These are phyloP conservation scores for Prunus salicina DNA, from an alignment of 306 rosid genomes.

Conservation along the genomic window DNA sequence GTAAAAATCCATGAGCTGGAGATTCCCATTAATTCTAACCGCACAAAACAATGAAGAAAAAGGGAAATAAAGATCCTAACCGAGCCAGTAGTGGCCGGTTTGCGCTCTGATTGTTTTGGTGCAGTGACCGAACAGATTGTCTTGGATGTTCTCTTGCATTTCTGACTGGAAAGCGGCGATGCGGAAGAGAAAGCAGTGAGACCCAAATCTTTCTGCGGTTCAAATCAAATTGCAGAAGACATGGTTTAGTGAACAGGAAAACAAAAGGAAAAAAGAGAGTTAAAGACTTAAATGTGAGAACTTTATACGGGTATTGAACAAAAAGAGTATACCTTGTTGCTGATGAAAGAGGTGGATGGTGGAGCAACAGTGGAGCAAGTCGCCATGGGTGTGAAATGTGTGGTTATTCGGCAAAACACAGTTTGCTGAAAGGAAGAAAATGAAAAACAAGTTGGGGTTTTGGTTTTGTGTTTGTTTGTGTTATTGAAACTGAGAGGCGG, in stretches of 20 bases:
- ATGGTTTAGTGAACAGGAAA: neutral
- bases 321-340: conserved; percentile 41
- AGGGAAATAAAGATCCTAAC: neutral
- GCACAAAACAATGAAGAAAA: neutral
- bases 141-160: conserved; percentile 46
- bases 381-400: conserved; percentile 47
- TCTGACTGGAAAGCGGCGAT: conserved; percentile 28
- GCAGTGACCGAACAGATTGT: conserved; percentile 59
- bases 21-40: conserved; percentile 18
- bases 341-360: conserved; percentile 37
- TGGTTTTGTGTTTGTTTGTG: neutral
- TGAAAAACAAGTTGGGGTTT: neutral
- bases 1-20: conserved; percentile 6
- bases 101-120: conserved; percentile 77
- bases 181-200: conserved; percentile 46
- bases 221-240: neutral
- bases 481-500: neutral
- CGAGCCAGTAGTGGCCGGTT: conserved; percentile 70
- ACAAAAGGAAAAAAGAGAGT: neutral
- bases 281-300: too few species aligned
- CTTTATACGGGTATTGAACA: neutral
- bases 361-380: conserved; percentile 56
- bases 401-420: neutral
- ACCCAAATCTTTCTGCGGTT: conserved; percentile 42
- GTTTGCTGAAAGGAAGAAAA: neutral